Percentiles rank a stretch among this genome's conserved stretches.
phyloP scores from a whole-genome alignment of 345 rosid genomes.

The Eucalyptus dawsonii region DNA sequence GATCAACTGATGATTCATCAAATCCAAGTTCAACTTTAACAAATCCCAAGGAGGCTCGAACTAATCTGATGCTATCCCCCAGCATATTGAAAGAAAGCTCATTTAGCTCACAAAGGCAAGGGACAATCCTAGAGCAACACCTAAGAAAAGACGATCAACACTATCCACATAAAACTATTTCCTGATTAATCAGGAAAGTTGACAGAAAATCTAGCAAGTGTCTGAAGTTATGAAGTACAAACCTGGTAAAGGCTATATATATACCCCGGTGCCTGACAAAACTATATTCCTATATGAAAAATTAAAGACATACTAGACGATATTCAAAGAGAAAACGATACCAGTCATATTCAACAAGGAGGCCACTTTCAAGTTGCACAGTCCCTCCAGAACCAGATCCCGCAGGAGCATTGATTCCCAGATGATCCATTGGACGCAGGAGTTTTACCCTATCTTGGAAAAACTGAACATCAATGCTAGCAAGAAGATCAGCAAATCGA shows the following conservation, averaged over 20 bases:
- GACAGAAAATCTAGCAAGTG: not conserved
- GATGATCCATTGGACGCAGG: slow-evolving; percentile 50
- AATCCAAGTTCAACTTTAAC: not conserved
- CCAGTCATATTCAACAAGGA: slow-evolving; percentile 83
- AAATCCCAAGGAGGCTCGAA: not conserved
- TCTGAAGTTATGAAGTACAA: not conserved
- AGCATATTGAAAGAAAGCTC: not conserved
- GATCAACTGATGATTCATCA: not conserved
- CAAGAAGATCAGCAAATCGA: slow-evolving; percentile 66
- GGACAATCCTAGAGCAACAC: not conserved
- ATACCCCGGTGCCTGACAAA: not conserved
- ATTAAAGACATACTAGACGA: not conserved
- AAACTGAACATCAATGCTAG: slow-evolving; percentile 53
- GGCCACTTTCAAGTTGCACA: slow-evolving; percentile 77
- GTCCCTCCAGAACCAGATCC: slow-evolving; percentile 51
- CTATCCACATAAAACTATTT: not conserved
- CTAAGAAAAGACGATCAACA: not conserved
- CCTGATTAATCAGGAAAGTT: not conserved
- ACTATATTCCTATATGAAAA: not conserved
- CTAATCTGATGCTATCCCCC: not conserved
- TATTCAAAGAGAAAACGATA: not conserved
- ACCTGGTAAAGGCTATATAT: not conserved
- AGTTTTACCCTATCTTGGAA: slow-evolving; percentile 68
- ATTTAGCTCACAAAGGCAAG: not conserved
- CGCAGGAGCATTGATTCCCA: slow-evolving; percentile 34